phyloP scores from a whole-genome alignment of 1,284 basidiomycete species.

The Microbotryum scabiosae region DNA sequence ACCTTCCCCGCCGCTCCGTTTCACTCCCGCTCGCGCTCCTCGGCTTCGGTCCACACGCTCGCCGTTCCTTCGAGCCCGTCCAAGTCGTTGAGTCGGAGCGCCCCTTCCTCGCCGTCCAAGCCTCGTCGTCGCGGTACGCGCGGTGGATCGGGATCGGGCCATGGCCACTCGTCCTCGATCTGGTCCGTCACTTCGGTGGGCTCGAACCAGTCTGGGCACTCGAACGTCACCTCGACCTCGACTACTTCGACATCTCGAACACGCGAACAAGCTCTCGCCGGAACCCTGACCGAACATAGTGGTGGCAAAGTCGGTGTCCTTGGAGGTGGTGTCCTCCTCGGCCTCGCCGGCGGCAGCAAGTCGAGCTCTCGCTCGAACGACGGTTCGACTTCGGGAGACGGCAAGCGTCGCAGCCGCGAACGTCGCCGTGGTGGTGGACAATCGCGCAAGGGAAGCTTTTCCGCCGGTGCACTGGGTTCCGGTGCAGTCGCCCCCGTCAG shows the following conservation, averaged over 20 bases:
- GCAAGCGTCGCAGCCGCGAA: constrained; percentile 6
- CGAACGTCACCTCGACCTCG: constrained; percentile 5
- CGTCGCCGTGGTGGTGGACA: constrained; percentile 1
- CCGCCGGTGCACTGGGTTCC: background rate
- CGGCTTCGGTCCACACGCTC: background rate
- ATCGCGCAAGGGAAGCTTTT: background rate
- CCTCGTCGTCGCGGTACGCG: constrained; percentile 29
- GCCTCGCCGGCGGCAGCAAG: constrained; percentile 30
- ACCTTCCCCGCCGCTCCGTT: constrained; percentile 3
- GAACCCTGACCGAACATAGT: constrained; percentile 35
- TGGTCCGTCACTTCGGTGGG: background rate
- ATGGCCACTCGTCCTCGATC: constrained; percentile 1
- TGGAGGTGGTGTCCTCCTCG: constrained; percentile 37
- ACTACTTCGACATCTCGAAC: constrained; percentile 6
- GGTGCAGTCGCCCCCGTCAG: background rate
- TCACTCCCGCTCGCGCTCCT: constrained; percentile 18
- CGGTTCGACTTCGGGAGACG: constrained; percentile 1
- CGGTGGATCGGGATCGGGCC: constrained; percentile 19
- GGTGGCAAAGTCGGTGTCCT: constrained; percentile 38
- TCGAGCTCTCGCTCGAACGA: background rate
- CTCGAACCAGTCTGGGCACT: constrained; percentile 6
- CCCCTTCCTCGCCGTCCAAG: constrained; percentile 24
- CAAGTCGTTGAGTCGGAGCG: constrained; percentile 3
- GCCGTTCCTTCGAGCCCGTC: background rate
- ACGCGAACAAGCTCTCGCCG: constrained; percentile 10